These are phyloP conservation scores for Suhomyces prunicola DNA, from an alignment of 805 yeast species.

Conservation along the genomic window DNA sequence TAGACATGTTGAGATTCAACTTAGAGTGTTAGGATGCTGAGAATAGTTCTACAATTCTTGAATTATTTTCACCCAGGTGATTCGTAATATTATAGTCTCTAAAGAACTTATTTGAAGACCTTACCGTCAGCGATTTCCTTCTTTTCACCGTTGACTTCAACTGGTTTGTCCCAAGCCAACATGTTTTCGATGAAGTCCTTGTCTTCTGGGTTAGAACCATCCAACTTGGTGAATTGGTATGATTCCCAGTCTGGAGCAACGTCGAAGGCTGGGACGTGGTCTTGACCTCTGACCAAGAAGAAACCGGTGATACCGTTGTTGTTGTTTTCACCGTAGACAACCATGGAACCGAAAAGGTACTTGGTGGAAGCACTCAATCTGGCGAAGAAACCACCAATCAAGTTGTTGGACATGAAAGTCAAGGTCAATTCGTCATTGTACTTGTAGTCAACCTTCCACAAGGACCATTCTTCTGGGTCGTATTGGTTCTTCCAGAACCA, in stretches of 20 bases:
- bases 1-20: no score
- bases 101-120: conserved; percentile 76
- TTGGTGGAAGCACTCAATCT: conserved; percentile 89
- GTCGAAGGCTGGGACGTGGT: conserved; percentile 83
- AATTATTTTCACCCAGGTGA: not conserved
- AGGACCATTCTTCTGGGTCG: conserved; percentile 90
- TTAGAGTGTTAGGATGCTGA: no score
- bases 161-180: conserved; percentile 99
- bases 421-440: conserved; percentile 96
- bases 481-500: conserved; percentile 95
- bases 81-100: not conserved
- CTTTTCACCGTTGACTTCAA: conserved; percentile 70
- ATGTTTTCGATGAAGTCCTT: conserved; percentile 80
- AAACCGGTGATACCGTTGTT: conserved; percentile 96
- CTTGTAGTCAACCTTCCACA: conserved; percentile 94
- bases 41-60: not conserved
- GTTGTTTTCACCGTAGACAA: conserved; percentile 98
- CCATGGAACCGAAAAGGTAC: conserved; percentile 89
- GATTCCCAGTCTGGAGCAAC: conserved; percentile 99
- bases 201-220: conserved; percentile 71
- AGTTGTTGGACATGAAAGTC: conserved; percentile 97
- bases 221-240: conserved; percentile 78
- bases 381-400: conserved; percentile 97
- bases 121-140: conserved; percentile 96
- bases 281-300: conserved; percentile 94